phyloP scores from a whole-genome alignment of 2,329 filamentous ascomycete genomes.

The Fusarium hostae region DNA sequence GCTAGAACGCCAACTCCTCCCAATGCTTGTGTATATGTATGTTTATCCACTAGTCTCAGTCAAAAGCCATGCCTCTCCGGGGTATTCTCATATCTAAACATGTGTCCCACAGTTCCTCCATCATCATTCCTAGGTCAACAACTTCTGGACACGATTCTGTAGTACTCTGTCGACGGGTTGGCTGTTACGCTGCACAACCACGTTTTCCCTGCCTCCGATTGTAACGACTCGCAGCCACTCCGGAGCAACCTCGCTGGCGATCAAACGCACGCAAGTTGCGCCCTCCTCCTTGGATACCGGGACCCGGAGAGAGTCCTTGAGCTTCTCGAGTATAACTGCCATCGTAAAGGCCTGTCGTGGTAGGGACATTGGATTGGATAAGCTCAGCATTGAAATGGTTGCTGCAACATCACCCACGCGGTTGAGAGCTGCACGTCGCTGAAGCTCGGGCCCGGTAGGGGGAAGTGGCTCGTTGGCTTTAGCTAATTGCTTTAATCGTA shows the following conservation, averaged over 20 bases:
- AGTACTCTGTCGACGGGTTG: constrained; percentile 54
- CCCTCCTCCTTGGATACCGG: constrained; percentile 66
- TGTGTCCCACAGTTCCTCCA: neutral
- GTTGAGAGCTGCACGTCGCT: constrained; percentile 72
- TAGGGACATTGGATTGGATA: constrained; percentile 60
- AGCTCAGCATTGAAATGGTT: constrained; percentile 73
- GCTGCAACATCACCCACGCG: constrained; percentile 75
- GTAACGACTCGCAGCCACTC: constrained; percentile 65
- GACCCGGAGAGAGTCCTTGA: constrained; percentile 73
- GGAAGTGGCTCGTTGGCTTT: constrained; percentile 67
- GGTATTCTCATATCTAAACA: constrained; percentile 32
- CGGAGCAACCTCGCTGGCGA: constrained; percentile 66
- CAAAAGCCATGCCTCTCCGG: constrained; percentile 14
- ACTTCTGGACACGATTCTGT: constrained; percentile 51
- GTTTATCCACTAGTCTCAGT: constrained; percentile 12
- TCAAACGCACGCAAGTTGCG: constrained; percentile 59
- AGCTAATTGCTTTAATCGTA: constrained; percentile 75
- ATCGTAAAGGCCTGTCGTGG: constrained; percentile 74
- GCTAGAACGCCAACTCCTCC: constrained; percentile 33
- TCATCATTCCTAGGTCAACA: constrained; percentile 42
- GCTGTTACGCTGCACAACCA: constrained; percentile 62
- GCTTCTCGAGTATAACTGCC: constrained; percentile 69
- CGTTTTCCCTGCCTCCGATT: constrained; percentile 65
- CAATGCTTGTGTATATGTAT: constrained; percentile 37
- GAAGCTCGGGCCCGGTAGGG: constrained; percentile 66